Base-by-base conservation (phyloP, 1,284 basidiomycete genomes). In the Leccinum subrobustum region DNA sequence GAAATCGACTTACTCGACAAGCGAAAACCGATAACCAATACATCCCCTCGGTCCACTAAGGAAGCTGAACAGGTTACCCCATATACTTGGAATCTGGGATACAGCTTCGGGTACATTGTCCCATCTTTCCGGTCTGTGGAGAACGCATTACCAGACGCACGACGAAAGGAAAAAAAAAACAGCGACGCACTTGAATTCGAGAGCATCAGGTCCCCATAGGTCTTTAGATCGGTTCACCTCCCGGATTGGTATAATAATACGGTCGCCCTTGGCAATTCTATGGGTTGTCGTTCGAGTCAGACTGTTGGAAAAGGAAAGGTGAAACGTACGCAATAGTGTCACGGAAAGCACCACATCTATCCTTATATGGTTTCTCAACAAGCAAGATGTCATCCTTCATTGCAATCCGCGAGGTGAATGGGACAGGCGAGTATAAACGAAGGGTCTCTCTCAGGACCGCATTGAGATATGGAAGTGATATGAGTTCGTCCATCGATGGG, bases 21-120 rank as follows among this genome's bases (percentile, higher is more conserved):
- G 66, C 6, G 89, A 81, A 69, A 92, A 91, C 4, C 86, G 82
- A 71, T 87, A 92, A 2, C 89, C 89, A 51, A 89, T 88, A 67
- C 87, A 88, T 3, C 84, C 79, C 50, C 81, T 79, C 6, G 84
- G 79, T 0, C 87, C 87, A 16, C 82, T 82, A 8, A 86, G 66
- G 78, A 90, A 91, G 1, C 82, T 81, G 39, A 89, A 72, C 61
- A 83, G 64, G 62, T 88, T 80, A 7, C 81, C 78, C 81, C 80
- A 87, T 0, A 89, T 77, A 0, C 86, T 82, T 2, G 88, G 88
- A 25, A 88, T 77, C 1, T 68, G 70, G 2, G 72, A 68, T 1
- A 76, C 77, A 0, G 74, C 75, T 20, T 82, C 79, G 0, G 85
- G 84, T 5, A 78, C 61, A 3, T 76, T 25, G 4, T 81, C 73